phyloP scores from a whole-genome alignment of 78 protist species.

The Acrasis kona region DNA sequence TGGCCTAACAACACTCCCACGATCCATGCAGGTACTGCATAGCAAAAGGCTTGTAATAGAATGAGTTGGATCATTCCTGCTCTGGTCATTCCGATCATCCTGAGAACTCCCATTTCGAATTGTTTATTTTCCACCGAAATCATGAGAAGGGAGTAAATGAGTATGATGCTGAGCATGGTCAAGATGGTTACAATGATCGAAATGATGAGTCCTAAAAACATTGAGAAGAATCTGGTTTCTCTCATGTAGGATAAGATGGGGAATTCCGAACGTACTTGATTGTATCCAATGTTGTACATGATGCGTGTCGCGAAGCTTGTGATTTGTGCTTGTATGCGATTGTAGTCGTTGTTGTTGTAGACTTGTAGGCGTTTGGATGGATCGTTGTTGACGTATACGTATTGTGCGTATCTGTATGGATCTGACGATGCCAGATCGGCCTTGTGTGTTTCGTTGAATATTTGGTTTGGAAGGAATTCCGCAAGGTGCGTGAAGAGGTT shows the following conservation, averaged over 20 bases:
- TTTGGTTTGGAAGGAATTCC: neutral
- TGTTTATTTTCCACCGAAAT: constrained; percentile 75
- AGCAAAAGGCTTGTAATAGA: constrained; percentile 46
- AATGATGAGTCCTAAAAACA: constrained; percentile 66
- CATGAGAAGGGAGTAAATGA: constrained; percentile 80
- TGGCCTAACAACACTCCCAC: constrained; percentile 58
- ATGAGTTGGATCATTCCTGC: constrained; percentile 52
- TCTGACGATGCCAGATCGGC: neutral
- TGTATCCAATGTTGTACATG: constrained; percentile 11
- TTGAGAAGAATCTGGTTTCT: constrained; percentile 37
- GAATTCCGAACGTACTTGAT: neutral
- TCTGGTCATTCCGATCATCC: constrained; percentile 69
- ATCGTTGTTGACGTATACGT: neutral
- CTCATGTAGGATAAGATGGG: neutral
- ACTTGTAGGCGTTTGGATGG: neutral
- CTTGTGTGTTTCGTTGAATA: neutral
- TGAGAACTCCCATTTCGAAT: constrained; percentile 75
- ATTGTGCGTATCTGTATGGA: neutral
- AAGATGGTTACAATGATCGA: constrained; percentile 58
- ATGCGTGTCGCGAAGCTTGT: neutral
- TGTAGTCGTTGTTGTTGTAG: neutral
- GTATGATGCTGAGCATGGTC: constrained; percentile 44
- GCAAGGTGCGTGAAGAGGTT: neutral
- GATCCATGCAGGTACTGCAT: constrained; percentile 71
- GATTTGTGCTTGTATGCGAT: neutral